Evolutionary conservation across 2,329 filamentous ascomycete genomes (phyloP).

Genomic region (Clarireedia paspali): DNA sequence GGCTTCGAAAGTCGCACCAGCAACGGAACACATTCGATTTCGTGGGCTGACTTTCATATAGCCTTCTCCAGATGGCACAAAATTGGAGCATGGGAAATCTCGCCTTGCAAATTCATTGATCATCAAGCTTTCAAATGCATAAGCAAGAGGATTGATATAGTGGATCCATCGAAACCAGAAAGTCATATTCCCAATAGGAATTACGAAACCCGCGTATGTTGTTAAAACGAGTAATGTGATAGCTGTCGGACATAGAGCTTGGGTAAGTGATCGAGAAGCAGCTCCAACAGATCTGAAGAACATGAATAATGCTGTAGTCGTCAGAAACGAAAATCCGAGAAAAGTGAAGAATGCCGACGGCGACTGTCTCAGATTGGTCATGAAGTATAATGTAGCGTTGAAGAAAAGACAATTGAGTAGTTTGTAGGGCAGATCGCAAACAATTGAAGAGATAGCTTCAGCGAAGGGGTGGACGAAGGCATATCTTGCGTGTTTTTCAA

Average conservation of each 20-base stretch:
- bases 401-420: constrained; percentile 54
- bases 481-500: constrained; percentile 83
- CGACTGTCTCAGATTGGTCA: constrained; percentile 71
- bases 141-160: constrained; percentile 53
- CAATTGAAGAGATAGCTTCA: constrained; percentile 82
- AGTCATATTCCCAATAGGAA: constrained; percentile 52
- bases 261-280: constrained; percentile 60
- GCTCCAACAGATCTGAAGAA: constrained; percentile 76
- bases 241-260: constrained; percentile 53
- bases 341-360: constrained; percentile 81
- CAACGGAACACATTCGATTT: constrained; percentile 44
- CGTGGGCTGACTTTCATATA: constrained; percentile 13
- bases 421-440: constrained; percentile 81
- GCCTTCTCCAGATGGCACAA: constrained; percentile 14
- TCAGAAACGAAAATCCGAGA: constrained; percentile 28
- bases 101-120: constrained; percentile 64
- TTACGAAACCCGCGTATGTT: constrained; percentile 34
- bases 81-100: constrained; percentile 18
- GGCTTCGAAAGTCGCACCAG: constrained; percentile 50
- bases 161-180: constrained; percentile 79
- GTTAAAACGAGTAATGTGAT: constrained; percentile 34
- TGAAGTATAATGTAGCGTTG: constrained; percentile 78
- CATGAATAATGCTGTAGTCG: constrained; percentile 60
- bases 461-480: constrained; percentile 86
- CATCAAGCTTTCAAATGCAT: constrained; percentile 74